Conservation (phyloP, 257 asterid species). For the Oldenlandia corymbosa region DNA sequence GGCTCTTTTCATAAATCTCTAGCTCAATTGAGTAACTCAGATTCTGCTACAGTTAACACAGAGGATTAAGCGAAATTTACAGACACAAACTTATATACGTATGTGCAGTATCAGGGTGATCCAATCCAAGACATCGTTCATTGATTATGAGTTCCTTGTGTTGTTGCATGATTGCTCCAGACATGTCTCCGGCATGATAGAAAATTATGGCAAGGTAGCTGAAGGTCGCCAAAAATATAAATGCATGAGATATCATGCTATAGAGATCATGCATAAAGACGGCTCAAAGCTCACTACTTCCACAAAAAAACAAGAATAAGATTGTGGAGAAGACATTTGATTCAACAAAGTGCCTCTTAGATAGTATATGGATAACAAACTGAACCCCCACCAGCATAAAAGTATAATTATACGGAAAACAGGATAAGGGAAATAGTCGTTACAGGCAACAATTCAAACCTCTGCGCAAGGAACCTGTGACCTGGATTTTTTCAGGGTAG, state of each 20-base stretch:
- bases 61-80: too few relatives aligned
- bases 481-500: conserved; percentile 41
- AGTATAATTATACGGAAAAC: not conserved
- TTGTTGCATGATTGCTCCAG: conserved; percentile 93
- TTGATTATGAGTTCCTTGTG: conserved; percentile 96
- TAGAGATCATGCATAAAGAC: not conserved
- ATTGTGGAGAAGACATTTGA: too few relatives aligned
- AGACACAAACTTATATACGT: conserved; percentile 37
- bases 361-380: conserved; percentile 1
- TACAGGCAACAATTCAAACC: conserved; percentile 99
- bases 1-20: not conserved
- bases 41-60: too few relatives aligned
- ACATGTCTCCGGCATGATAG: conserved; percentile 99
- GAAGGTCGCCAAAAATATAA: conserved; percentile 10
- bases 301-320: not conserved
- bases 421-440: conserved; percentile 5
- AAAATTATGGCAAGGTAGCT: conserved; percentile 97
- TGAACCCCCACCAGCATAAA: conserved; percentile 1
- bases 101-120: conserved; percentile 99
- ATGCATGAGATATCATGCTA: not conserved
- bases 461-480: conserved; percentile 98
- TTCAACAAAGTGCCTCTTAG: too few relatives aligned
- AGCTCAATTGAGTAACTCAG: not conserved
- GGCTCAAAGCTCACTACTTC: not conserved
- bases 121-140: conserved; percentile 95